Evolutionary conservation across 306 rosid species (phyloP).

Genomic region (Leucaena leucocephala): DNA sequence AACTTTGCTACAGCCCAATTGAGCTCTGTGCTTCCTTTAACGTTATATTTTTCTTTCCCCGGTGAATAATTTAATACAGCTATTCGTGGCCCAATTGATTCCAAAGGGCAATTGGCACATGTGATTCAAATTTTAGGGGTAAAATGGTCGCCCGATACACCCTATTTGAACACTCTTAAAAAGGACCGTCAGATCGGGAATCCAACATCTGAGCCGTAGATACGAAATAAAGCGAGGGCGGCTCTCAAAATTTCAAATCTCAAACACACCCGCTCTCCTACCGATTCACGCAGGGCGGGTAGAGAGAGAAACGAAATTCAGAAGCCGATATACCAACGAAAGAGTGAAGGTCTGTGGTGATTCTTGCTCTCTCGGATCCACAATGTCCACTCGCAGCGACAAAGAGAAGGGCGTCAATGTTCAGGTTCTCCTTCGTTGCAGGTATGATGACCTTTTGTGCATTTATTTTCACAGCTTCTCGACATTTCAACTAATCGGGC

Average conservation of each 20-base stretch:
- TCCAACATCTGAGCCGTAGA: constrained; percentile 38
- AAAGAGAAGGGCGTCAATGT: constrained; percentile 81
- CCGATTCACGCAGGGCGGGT: constrained; percentile 37
- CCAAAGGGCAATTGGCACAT: background rate
- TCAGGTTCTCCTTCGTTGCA: constrained; percentile 82
- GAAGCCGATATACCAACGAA: constrained; percentile 36
- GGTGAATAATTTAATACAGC: background rate
- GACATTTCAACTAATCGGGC: background rate
- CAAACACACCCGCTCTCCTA: constrained; percentile 45
- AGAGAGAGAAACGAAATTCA: constrained; percentile 8
- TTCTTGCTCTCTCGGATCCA: constrained; percentile 32
- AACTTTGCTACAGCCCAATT: too few species aligned
- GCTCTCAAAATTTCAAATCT: constrained; percentile 61
- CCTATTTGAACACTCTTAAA: background rate
- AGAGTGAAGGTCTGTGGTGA: constrained; percentile 16
- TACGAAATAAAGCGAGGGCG: constrained; percentile 43
- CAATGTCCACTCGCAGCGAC: constrained; percentile 68
- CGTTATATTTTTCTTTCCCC: background rate
- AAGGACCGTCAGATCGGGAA: constrained; percentile 44
- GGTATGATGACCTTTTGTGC: constrained; percentile 40
- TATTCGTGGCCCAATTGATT: background rate
- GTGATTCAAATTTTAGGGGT: background rate
- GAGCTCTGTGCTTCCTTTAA: background rate
- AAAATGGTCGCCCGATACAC: background rate
- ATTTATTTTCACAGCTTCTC: background rate